These are phyloP conservation scores for Xylariales sp. DNA, from an alignment of 2,329 filamentous ascomycete genomes.

Conservation along the genomic window DNA sequence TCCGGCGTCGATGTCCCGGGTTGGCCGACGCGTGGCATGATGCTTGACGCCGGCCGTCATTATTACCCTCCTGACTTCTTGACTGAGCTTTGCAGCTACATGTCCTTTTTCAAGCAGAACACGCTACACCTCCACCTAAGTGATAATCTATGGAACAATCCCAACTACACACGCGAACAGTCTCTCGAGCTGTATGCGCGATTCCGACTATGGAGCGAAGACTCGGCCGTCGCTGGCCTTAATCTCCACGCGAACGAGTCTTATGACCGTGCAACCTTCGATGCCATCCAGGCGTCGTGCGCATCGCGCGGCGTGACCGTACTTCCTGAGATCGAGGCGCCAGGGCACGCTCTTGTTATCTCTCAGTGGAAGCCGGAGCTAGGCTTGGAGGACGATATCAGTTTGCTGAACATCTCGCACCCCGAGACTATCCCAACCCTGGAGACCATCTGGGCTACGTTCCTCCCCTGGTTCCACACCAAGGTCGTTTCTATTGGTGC, in stretches of 20 bases:
- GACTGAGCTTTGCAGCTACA: slow-evolving; percentile 53
- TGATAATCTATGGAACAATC: slow-evolving; percentile 50
- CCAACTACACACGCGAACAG: slow-evolving; percentile 41
- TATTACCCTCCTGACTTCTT: slow-evolving; percentile 52
- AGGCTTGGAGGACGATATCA: slow-evolving; percentile 39
- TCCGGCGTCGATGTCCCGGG: slow-evolving; percentile 43
- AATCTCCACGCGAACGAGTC: slow-evolving; percentile 50
- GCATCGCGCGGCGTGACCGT: slow-evolving; percentile 52
- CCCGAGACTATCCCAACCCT: slow-evolving; percentile 49
- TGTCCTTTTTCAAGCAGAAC: slow-evolving; percentile 59
- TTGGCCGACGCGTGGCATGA: slow-evolving; percentile 42
- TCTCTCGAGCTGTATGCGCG: slow-evolving; percentile 48
- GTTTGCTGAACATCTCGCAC: slow-evolving; percentile 50
- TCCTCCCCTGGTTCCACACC: slow-evolving; percentile 51
- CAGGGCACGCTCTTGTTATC: slow-evolving; percentile 51
- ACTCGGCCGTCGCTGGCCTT: slow-evolving; percentile 40
- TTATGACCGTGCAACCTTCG: slow-evolving; percentile 45
- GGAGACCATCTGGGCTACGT: slow-evolving; percentile 47
- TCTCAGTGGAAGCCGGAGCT: slow-evolving; percentile 56
- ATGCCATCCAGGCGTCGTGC: slow-evolving; percentile 47
- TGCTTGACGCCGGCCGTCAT: slow-evolving; percentile 50
- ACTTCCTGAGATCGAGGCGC: slow-evolving; percentile 56
- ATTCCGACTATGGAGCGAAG: slow-evolving; percentile 50
- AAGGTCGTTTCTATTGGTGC: slow-evolving; percentile 53
- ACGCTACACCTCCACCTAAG: slow-evolving; percentile 54